A percentile compares a stretch with the other conserved stretches of the same genome.
These are phyloP conservation scores for Fusarium denticulatum DNA, from an alignment of 2,329 filamentous ascomycete genomes.

Conservation along the genomic window DNA sequence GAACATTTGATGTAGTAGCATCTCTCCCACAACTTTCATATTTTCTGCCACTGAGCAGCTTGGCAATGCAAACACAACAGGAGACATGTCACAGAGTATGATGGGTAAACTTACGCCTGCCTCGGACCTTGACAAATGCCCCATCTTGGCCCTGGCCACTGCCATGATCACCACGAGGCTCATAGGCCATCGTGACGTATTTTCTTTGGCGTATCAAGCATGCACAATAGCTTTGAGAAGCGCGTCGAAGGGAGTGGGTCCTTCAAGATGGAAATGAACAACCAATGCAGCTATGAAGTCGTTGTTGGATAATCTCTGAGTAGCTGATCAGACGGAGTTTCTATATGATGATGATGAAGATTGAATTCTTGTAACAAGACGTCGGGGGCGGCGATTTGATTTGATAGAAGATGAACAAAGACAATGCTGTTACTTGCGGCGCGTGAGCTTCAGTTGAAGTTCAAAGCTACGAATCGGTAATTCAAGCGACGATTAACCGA, in stretches of 20 bases:
- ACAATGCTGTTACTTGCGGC: conserved; percentile 14
- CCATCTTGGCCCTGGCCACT: conserved; percentile 56
- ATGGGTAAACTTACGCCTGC: conserved; percentile 58
- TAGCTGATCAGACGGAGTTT: not conserved
- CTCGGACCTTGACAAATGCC: conserved; percentile 60
- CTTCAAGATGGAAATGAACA: conserved; percentile 1
- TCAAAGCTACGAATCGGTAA: conserved; percentile 17
- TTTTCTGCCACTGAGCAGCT: conserved; percentile 24
- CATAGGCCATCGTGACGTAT: conserved; percentile 60
- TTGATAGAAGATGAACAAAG: conserved; percentile 25
- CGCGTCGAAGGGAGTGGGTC: conserved; percentile 36
- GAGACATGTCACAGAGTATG: not conserved
- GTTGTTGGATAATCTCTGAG: not conserved
- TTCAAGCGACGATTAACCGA: conserved; percentile 37
- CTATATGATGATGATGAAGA: not conserved
- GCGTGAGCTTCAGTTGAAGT: conserved; percentile 34
- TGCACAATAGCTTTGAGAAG: conserved; percentile 32
- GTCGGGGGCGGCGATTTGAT: not conserved
- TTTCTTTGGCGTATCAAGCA: conserved; percentile 36
- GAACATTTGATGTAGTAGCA: not conserved
- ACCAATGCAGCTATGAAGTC: not conserved
- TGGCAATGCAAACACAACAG: not conserved
- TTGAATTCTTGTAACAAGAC: not conserved
- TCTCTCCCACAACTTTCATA: not conserved
- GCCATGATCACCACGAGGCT: conserved; percentile 61